Conservation (phyloP, 2,329 filamentous ascomycete species). For the Aspergillus chevalieri region DNA sequence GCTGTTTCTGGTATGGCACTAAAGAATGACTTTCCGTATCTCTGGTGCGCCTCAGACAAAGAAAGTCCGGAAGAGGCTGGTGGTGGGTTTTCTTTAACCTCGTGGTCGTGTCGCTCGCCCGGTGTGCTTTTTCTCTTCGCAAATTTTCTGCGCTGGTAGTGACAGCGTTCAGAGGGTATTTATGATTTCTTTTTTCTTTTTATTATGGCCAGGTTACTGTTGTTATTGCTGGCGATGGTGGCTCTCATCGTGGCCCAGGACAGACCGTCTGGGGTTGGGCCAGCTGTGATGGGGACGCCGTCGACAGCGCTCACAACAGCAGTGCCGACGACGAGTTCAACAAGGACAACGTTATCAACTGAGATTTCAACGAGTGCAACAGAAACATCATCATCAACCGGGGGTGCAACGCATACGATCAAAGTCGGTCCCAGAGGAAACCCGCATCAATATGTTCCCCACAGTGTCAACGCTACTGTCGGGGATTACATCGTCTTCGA, state of each 20-base stretch:
- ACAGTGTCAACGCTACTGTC: constrained; percentile 21
- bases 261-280: not conserved
- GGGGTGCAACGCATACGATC: constrained; percentile 25
- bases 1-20: no score
- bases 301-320: no score
- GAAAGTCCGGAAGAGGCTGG: no score
- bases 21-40: no score
- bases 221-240: not conserved
- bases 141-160: no score
- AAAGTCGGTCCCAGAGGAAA: constrained; percentile 26
- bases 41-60: no score
- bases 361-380: not conserved
- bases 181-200: not conserved
- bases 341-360: not conserved
- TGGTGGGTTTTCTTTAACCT: no score
- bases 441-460: constrained; percentile 28
- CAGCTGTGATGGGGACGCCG: no score
- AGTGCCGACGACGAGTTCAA: not conserved
- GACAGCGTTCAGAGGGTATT: not conserved
- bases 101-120: no score
- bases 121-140: no score
- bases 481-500: constrained; percentile 45
- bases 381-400: constrained; percentile 10
- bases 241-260: not conserved
- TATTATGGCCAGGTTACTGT: not conserved